phyloP scores from a whole-genome alignment of 2,329 filamentous ascomycete species.

The Trichophyton simii region DNA sequence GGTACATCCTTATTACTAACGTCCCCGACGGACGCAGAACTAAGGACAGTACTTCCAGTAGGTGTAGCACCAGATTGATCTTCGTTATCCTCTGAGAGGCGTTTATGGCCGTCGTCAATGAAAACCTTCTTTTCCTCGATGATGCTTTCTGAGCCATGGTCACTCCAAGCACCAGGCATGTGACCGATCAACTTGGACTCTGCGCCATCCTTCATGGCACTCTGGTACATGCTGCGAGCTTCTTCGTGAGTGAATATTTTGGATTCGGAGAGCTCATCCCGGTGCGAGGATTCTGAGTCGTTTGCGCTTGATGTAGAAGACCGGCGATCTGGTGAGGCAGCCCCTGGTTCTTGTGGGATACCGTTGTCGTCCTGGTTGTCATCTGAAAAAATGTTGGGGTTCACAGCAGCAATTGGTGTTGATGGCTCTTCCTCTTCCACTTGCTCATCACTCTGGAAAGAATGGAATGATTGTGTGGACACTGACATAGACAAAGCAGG shows the following conservation, averaged over 20 bases:
- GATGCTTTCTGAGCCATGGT: constrained; percentile 7
- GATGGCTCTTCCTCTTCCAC: neutral
- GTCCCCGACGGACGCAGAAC: neutral
- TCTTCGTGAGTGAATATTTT: constrained; percentile 38
- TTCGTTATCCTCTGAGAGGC: neutral
- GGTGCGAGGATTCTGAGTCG: neutral
- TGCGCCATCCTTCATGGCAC: constrained; percentile 40
- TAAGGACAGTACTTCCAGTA: neutral
- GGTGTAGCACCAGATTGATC: neutral
- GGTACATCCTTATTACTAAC: neutral
- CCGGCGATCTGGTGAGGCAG: neutral
- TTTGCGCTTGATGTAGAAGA: neutral
- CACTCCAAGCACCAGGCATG: constrained; percentile 35
- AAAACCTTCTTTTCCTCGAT: neutral
- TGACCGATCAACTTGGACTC: constrained; percentile 18
- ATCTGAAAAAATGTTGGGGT: neutral
- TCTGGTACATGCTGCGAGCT: constrained; percentile 42
- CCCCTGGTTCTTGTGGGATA: neutral
- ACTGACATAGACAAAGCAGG: neutral
- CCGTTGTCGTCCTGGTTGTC: neutral
- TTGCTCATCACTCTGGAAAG: neutral
- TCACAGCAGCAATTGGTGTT: neutral
- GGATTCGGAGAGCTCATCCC: constrained; percentile 33
- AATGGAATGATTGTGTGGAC: neutral
- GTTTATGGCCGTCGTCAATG: neutral